Evolutionary conservation across 192 early-diverging fungal species (phyloP), one percentile per base, ranked within the genome.

Genomic region (Chytriomyces hyalinus): DNA sequence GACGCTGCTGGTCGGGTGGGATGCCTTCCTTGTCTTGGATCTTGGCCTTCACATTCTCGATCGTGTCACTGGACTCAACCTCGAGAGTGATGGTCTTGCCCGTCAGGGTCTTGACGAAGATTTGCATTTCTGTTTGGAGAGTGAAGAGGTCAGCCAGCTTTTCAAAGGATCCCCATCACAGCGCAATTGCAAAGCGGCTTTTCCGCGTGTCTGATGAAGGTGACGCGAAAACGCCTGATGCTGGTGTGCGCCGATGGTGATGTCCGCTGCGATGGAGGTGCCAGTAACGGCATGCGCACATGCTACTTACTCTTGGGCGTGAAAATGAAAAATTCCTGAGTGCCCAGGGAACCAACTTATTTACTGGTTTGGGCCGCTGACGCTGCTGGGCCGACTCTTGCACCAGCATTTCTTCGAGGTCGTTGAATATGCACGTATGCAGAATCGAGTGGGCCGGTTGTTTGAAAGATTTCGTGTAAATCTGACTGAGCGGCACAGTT

Each of bases 21-120:
- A 98, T 98, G 67, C 91, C 94, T 86, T 96, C 94, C 90, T 97
- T 95, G 89, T 97, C 94, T 87, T 95, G 94, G 84, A 97, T 95
- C 92, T 97, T 96, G 72, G 82, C 76, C 89, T 94, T 95, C 87
- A 95, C 94, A 76, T 93, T 92, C 78, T 94, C 92, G 84, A 97
- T 96, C 66, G 91, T 90, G 84, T 96, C 95, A 67, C 87, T 89
- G 65, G 92, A 93, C 90, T 97, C 94, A 70, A 96, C 94, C 89
- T 97, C 95, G 28, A 97, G 84, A 73, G 95, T 97, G 84, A 97
- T 95, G 82, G 95, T 97, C 90, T 96, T 97, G 80, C 95, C 95
- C 43, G 95, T 97, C 9, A 97, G 86, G 45, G 95, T 97, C 91
- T 97, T 93, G 73, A 93, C 92, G 78, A 92, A 92, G 60, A 92